Conservation (phyloP, 192 early-diverging fungal species). For the Phycomyces blakesleeanus region DNA sequence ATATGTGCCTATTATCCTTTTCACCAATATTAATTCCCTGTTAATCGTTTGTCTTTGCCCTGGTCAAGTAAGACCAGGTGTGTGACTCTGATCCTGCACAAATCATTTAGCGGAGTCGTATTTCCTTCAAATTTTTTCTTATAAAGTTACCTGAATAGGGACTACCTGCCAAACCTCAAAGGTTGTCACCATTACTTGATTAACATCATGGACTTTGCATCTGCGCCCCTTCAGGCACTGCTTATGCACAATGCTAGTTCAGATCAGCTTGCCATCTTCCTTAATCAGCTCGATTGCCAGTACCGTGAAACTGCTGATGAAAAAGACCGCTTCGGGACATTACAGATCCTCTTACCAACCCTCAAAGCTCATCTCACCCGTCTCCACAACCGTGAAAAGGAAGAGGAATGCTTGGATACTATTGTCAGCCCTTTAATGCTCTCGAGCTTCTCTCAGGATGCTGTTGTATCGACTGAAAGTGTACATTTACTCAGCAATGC, state of each 20-base stretch:
- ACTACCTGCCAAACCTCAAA: not conserved
- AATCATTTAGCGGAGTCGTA: too few relatives aligned
- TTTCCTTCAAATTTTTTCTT: too few relatives aligned
- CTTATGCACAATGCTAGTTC: slow-evolving; percentile 17
- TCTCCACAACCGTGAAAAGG: slow-evolving; percentile 10
- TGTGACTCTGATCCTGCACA: too few relatives aligned
- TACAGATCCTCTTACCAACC: slow-evolving; percentile 27
- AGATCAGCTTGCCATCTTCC: slow-evolving; percentile 11
- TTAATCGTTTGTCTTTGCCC: too few relatives aligned
- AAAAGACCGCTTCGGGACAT: slow-evolving; percentile 27
- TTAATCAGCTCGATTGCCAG: slow-evolving; percentile 15
- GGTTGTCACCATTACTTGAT: not conserved
- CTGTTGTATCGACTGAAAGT: slow-evolving; percentile 31
- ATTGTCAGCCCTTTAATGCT: slow-evolving; percentile 23
- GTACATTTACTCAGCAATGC: slow-evolving; percentile 11
- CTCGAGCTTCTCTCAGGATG: slow-evolving; percentile 26
- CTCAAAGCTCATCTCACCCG: slow-evolving; percentile 21
- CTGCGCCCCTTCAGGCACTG: slow-evolving; percentile 19
- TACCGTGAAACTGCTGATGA: slow-evolving; percentile 18
- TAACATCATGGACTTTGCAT: slow-evolving; percentile 24
- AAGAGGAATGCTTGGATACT: slow-evolving; percentile 7
- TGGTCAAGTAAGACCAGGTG: too few relatives aligned
- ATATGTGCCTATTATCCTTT: too few relatives aligned
- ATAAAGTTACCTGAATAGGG: too few relatives aligned
- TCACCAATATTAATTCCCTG: too few relatives aligned